A percentile compares a stretch with the other conserved stretches of the same genome.
phyloP scores from a whole-genome alignment of 768 basidiomycete genomes.

The Auriscalpium vulgare region DNA sequence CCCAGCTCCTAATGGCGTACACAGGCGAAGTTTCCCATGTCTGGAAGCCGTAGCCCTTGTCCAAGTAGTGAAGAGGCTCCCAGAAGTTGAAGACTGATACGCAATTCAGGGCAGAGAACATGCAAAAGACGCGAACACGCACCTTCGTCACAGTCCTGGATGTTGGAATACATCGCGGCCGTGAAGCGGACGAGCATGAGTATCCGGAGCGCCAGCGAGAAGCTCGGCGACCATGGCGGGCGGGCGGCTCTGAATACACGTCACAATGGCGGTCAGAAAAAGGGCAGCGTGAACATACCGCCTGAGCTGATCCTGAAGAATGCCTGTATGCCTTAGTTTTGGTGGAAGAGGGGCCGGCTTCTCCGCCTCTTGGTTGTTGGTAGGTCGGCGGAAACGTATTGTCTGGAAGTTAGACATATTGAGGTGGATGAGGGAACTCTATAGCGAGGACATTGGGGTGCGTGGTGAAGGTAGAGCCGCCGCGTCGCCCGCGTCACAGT shows the following conservation, averaged over 20 bases:
- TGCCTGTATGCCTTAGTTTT: conserved; percentile 46
- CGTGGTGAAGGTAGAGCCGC: neutral
- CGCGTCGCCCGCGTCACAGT: too few species aligned
- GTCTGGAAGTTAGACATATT: conserved; percentile 22
- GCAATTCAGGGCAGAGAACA: neutral
- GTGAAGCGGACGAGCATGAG: conserved; percentile 72
- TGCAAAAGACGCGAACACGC: conserved; percentile 10
- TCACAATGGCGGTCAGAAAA: conserved; percentile 7
- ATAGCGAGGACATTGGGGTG: neutral
- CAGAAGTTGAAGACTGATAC: conserved; percentile 92
- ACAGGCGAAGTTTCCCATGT: conserved; percentile 95
- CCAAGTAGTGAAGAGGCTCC: conserved; percentile 94
- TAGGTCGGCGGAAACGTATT: conserved; percentile 26
- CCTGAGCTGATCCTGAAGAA: conserved; percentile 75
- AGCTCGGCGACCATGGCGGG: conserved; percentile 80
- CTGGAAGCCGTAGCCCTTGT: conserved; percentile 84
- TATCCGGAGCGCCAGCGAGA: conserved; percentile 78
- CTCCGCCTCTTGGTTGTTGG: conserved; percentile 14
- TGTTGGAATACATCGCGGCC: conserved; percentile 91
- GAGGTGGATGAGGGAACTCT: neutral
- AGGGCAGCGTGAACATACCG: conserved; percentile 34
- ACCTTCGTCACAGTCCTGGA: conserved; percentile 98
- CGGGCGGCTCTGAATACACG: conserved; percentile 44
- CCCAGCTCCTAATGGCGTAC: conserved; percentile 92
- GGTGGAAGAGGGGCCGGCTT: conserved; percentile 11